Evolutionary conservation across 495 filamentous ascomycete genomes (phyloP).

Genomic region (Letharia lupina): DNA sequence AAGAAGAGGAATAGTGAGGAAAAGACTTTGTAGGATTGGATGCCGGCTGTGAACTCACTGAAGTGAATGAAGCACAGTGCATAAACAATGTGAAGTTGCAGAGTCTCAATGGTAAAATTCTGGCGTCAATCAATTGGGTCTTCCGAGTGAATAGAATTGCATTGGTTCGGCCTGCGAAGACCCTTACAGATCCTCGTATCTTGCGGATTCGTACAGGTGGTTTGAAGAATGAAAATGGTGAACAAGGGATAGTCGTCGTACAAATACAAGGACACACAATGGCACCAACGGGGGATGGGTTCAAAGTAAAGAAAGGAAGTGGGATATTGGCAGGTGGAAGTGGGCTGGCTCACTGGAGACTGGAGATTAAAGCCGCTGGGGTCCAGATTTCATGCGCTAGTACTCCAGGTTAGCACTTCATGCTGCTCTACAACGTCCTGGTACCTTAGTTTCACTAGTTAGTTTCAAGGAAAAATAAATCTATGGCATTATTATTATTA

Average conservation of each 20-base stretch:
- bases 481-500: neutral
- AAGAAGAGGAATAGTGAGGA: slow-evolving; percentile 5
- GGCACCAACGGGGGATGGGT: neutral
- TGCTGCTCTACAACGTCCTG: neutral
- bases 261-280: slow-evolving; percentile 22
- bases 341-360: slow-evolving; percentile 5
- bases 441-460: too few species aligned
- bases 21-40: neutral
- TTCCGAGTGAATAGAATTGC: slow-evolving; percentile 16
- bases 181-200: slow-evolving; percentile 15
- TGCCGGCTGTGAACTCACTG: neutral
- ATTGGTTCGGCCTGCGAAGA: slow-evolving; percentile 25
- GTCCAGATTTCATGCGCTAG: slow-evolving; percentile 1
- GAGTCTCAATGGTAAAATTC: slow-evolving; percentile 8
- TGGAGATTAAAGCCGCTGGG: slow-evolving; percentile 5
- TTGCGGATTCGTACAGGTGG: slow-evolving; percentile 13
- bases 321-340: slow-evolving; percentile 24
- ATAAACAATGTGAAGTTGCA: slow-evolving; percentile 8
- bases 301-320: slow-evolving; percentile 20
- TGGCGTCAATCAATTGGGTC: slow-evolving; percentile 16
- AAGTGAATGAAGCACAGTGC: slow-evolving; percentile 7
- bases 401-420: neutral
- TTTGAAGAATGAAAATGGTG: slow-evolving; percentile 1
- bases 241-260: slow-evolving; percentile 19
- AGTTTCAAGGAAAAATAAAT: neutral